Percentiles rank a stretch among this genome's conserved stretches.
Conservation (phyloP, 2,329 filamentous ascomycete species). For the Epicoccum sorghinum region DNA sequence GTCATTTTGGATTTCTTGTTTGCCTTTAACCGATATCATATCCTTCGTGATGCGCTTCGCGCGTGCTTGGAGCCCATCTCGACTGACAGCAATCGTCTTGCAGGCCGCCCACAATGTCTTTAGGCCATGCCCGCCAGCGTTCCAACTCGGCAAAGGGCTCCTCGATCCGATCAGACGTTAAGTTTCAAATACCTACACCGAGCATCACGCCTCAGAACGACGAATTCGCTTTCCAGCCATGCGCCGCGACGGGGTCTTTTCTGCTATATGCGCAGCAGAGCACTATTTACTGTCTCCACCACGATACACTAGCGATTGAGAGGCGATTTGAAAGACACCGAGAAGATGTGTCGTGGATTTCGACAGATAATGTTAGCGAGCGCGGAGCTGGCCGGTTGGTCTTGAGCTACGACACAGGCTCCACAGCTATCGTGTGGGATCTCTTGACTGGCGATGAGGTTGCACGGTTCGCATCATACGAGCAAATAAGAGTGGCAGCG, state of each 20-base stretch:
- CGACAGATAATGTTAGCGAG: slow-evolving; percentile 91
- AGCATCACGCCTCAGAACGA: slow-evolving; percentile 53
- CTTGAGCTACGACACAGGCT: slow-evolving; percentile 89
- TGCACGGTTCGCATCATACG: slow-evolving; percentile 90
- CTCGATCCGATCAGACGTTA: slow-evolving; percentile 42
- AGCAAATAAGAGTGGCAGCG: slow-evolving; percentile 79
- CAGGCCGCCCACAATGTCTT: slow-evolving; percentile 52
- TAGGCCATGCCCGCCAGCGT: slow-evolving; percentile 50
- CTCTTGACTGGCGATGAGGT: slow-evolving; percentile 89
- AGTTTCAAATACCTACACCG: slow-evolving; percentile 50
- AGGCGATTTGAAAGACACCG: slow-evolving; percentile 82
- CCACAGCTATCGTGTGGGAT: slow-evolving; percentile 97
- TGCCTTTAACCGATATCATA: slow-evolving; percentile 36
- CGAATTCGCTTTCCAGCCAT: slow-evolving; percentile 75
- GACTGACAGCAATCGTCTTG: slow-evolving; percentile 37
- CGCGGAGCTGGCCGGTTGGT: slow-evolving; percentile 82
- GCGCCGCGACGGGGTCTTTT: slow-evolving; percentile 87
- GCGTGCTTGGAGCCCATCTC: slow-evolving; percentile 25
- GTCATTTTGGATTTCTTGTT: slow-evolving; percentile 31
- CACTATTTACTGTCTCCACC: slow-evolving; percentile 83
- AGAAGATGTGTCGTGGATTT: slow-evolving; percentile 82
- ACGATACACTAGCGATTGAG: slow-evolving; percentile 90
- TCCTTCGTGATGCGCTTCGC: slow-evolving; percentile 40
- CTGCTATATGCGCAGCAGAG: slow-evolving; percentile 87
- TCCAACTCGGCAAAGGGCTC: slow-evolving; percentile 47